Percentiles rank a stretch among this genome's conserved stretches.
Evolutionary conservation across 2,329 filamentous ascomycete genomes (phyloP).

Genomic region (Aspergillus sp.): DNA sequence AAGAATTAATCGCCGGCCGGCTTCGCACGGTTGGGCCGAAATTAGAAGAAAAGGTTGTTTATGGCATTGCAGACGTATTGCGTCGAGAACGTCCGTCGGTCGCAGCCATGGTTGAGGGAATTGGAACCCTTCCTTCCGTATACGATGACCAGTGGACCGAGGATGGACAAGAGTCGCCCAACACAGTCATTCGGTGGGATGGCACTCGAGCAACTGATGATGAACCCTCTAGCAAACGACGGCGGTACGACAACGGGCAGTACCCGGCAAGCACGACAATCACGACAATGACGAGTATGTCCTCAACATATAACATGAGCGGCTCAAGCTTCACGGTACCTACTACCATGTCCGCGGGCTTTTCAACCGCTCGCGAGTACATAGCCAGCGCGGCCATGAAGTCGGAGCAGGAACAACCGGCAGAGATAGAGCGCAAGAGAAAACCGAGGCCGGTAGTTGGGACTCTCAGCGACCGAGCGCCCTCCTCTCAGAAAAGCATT

Average conservation of each 20-base stretch:
- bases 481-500: slow-evolving; percentile 53
- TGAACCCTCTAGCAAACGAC: slow-evolving; percentile 28
- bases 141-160: slow-evolving; percentile 67
- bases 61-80: slow-evolving; percentile 70
- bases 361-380: slow-evolving; percentile 62
- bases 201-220: slow-evolving; percentile 21
- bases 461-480: slow-evolving; percentile 32
- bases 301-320: slow-evolving; percentile 61
- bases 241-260: slow-evolving; percentile 27
- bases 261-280: slow-evolving; percentile 25
- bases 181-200: slow-evolving; percentile 41
- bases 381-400: slow-evolving; percentile 36
- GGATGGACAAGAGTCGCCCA: slow-evolving; percentile 54
- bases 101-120: slow-evolving; percentile 52
- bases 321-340: slow-evolving; percentile 41
- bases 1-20: slow-evolving; percentile 51
- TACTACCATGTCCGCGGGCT: slow-evolving; percentile 52
- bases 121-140: slow-evolving; percentile 49
- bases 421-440: slow-evolving; percentile 27
- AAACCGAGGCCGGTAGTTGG: slow-evolving; percentile 30
- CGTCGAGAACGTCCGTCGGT: slow-evolving; percentile 60
- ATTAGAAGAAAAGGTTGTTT: slow-evolving; percentile 62
- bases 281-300: slow-evolving; percentile 32
- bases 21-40: slow-evolving; percentile 68
- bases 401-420: slow-evolving; percentile 12